phyloP scores from a whole-genome alignment of 768 basidiomycete species.

The Amanita exitialis region DNA sequence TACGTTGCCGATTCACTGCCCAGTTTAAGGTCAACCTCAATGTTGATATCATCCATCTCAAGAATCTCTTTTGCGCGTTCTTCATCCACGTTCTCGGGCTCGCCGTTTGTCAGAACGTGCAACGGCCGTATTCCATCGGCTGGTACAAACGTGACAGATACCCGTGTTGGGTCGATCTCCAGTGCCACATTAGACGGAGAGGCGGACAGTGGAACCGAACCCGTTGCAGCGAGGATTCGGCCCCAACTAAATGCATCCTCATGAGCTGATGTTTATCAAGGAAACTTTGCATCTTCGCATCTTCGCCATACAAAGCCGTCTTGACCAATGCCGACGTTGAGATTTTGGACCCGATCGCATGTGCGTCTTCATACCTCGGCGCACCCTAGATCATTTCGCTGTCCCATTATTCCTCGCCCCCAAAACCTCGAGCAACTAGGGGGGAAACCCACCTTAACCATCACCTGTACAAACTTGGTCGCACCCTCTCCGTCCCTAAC shows the following conservation, averaged over 20 bases:
- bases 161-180: slow-evolving; percentile 60
- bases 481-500: slow-evolving; percentile 97
- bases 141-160: slow-evolving; percentile 84
- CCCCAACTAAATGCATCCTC: slow-evolving; percentile 66
- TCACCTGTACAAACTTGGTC: slow-evolving; percentile 93
- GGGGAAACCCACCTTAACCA: slow-evolving; percentile 80
- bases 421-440: too few species aligned
- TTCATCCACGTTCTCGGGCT: slow-evolving; percentile 86
- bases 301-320: slow-evolving; percentile 92
- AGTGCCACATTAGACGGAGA: slow-evolving; percentile 31
- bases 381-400: slow-evolving; percentile 60
- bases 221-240: slow-evolving; percentile 87
- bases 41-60: slow-evolving; percentile 71
- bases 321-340: slow-evolving; percentile 94
- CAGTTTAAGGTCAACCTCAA: slow-evolving; percentile 73
- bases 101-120: slow-evolving; percentile 82
- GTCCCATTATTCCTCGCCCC: too few species aligned
- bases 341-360: slow-evolving; percentile 81
- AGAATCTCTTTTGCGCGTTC: slow-evolving; percentile 79
- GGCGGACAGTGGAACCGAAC: slow-evolving; percentile 57
- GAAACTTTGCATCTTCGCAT: slow-evolving; percentile 84
- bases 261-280: background rate
- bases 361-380: slow-evolving; percentile 73
- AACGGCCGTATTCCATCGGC: slow-evolving; percentile 48
- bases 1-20: slow-evolving; percentile 66